Evolutionary conservation across 164 flowering plant genomes (phyloP), one percentile per base, ranked within the genome.

Genomic region (Paratinospora sagittata): DNA sequence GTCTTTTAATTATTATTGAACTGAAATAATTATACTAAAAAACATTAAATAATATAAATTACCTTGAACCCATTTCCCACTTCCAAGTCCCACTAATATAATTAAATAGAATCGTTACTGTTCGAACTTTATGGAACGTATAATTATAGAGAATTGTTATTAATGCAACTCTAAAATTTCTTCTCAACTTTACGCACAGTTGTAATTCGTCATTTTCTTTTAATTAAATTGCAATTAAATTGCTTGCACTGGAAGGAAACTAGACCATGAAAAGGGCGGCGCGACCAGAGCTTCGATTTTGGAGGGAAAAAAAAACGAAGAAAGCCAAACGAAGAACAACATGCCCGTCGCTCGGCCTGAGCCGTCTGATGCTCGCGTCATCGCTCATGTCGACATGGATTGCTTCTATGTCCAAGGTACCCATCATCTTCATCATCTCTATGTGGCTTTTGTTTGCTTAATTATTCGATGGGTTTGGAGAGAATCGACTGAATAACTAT

Each of bases 321-420:
- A 61, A 67, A 66, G 69, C 8, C 17, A 6, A n/a, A 21, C 33
- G 41, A 62, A 55, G 33, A 62, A 57, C 60, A 72, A 58, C 71
- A 94, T 94, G 98, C 98, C 98, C 10, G 84, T 94, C 69, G 89
- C 96, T 39, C 84, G 85, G 72, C 93, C 91, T 0, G 95, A 83
- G 61, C 75, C 87, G 5, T 88, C 88, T 0, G 89, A 85, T 74
- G 75, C 88, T 24, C 87, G 98, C 52, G 76, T 94, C 74, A 91
- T 94, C 60, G 97, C 98, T 68, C 98, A 91, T 74, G 67, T 91
- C 60, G 98, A 94, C 85, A 86, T 94, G 97, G 98, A 94, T 81
- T 94, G 98, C 84, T 94, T 94, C 85, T 91, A 94, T 77, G 98
- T 90, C 76, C 98, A 94, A 89, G 98, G 98, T 91, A 19, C 62